A percentile compares a stretch with the other conserved stretches of the same genome.
phyloP scores from a whole-genome alignment of 2,329 filamentous ascomycete genomes.

The Arthrobotrys musiformis region DNA sequence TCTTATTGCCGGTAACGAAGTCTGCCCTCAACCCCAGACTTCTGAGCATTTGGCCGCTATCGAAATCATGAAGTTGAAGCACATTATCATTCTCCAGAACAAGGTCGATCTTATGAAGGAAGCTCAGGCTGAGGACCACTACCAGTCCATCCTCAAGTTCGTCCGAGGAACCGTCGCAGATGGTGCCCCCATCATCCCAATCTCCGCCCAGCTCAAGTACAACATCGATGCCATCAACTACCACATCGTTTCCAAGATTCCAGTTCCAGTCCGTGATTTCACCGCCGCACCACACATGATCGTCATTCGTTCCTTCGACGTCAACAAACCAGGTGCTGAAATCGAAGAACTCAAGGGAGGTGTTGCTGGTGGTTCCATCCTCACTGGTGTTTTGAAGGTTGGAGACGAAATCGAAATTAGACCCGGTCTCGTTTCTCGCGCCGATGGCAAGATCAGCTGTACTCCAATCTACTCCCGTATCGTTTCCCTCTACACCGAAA shows the following conservation, averaged over 20 bases:
- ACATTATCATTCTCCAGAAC: constrained; percentile 99
- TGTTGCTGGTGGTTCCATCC: constrained; percentile 95
- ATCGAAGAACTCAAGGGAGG: constrained; percentile 98
- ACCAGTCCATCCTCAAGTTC: constrained; percentile 97
- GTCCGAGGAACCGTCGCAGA: constrained; percentile 97
- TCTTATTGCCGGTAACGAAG: constrained; percentile 97
- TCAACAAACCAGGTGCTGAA: constrained; percentile 99
- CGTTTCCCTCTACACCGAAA: constrained; percentile 93
- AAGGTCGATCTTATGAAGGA: constrained; percentile 99
- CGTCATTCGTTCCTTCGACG: constrained; percentile 98
- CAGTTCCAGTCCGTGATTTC: constrained; percentile 91
- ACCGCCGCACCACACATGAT: constrained; percentile 96
- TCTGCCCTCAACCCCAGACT: constrained; percentile 96
- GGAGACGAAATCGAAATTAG: constrained; percentile 98
- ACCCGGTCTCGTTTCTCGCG: constrained; percentile 96
- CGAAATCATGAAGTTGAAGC: constrained; percentile 99
- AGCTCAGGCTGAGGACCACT: constrained; percentile 91
- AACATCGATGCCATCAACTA: constrained; percentile 99
- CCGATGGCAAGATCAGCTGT: constrained; percentile 93
- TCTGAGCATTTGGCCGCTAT: constrained; percentile 98
- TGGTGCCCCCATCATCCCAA: constrained; percentile 93
- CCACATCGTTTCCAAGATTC: constrained; percentile 93
- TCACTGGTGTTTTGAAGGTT: constrained; percentile 95
- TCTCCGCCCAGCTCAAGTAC: constrained; percentile 97
- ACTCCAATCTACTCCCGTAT: constrained; percentile 96